Base-by-base conservation (phyloP, 768 basidiomycete genomes). In the Dictyophora rubrovolvata region DNA sequence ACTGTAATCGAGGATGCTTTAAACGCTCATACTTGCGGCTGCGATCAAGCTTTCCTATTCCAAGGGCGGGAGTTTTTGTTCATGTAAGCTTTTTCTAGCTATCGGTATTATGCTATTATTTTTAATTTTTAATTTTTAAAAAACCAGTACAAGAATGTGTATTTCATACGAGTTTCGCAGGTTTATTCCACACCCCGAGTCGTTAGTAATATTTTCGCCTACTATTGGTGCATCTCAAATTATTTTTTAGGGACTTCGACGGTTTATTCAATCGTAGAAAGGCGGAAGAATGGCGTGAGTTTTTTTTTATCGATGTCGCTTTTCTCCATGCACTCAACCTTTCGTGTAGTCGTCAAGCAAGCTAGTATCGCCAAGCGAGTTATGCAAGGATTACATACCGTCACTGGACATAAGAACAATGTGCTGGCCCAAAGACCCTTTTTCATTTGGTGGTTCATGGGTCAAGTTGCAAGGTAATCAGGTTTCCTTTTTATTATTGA, bases 401-500 rank as follows among this genome's bases (percentile, higher is more conserved):
- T 84, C 16, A 73, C 73, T n/a, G 74, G 77, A 36, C 69, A 72
- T 2, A 75, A 79, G 36, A 81, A 77, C 0, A 74, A 84, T 60
- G 71, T 82, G 64, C 72, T 89, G 33, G 79, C 82, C 18, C 75
- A 86, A 23, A 79, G 86, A 0, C 87, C 87, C 0, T 88, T 80
- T 69, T 80, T 85, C 63, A 79, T 82, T 56, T 76, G 77, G 49
- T 89, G 87, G 87, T 86, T 86, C 63, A 73, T 80, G 34, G 83
- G 80, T 61, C 86, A 86, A 63, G 73, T 86, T 6, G 75, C 79
- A 0, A 79, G 82, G 85, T 85, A 65, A 8, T 46, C 54, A 18
- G 9, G 21, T 22, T n/a, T 18, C 34, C 9, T 10, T 23, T 20
- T 56, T n/a, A 8, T 20, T 63, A 67, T 56, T 57, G 63, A 37